Percentiles rank a stretch among this genome's conserved stretches.
Evolutionary conservation across 768 basidiomycete genomes (phyloP).

Genomic region (Rhodotorula graminis): DNA sequence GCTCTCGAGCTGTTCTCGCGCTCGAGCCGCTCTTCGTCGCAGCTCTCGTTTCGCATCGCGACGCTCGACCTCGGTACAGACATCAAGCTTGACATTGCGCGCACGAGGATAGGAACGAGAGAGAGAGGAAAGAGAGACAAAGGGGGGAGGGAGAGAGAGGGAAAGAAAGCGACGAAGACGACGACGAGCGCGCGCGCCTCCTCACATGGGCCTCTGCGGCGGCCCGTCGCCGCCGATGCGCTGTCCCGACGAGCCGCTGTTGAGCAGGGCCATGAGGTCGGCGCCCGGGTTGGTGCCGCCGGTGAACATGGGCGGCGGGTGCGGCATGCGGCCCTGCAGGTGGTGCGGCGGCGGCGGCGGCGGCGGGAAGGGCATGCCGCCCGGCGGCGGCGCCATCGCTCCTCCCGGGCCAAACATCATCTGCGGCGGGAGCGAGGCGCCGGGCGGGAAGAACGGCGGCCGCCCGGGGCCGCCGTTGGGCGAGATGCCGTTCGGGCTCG

Average conservation of each 20-base stretch:
- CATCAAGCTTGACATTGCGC: neutral
- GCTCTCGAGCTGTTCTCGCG: too few species aligned
- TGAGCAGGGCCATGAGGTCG: constrained; percentile 37
- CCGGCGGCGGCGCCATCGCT: neutral
- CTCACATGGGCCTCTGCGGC: neutral
- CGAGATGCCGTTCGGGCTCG: neutral
- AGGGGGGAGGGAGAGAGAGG: too few species aligned
- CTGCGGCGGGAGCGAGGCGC: neutral
- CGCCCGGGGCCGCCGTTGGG: neutral
- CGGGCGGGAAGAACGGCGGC: neutral
- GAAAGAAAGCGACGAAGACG: neutral
- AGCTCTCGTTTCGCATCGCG: too few species aligned
- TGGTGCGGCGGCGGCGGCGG: constrained; percentile 1
- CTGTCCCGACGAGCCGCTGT: constrained; percentile 20
- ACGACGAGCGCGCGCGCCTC: neutral
- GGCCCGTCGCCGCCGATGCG: constrained; percentile 18
- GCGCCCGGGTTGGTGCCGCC: constrained; percentile 20
- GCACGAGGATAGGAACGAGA: neutral
- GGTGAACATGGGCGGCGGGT: neutral
- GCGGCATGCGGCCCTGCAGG: neutral
- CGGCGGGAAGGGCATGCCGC: constrained; percentile 1
- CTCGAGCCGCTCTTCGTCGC: too few species aligned
- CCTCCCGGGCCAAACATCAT: neutral
- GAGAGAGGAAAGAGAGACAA: neutral
- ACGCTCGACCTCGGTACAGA: neutral